Evolutionary conservation across 2,329 filamentous ascomycete genomes (phyloP), one percentile per base, ranked within the genome.

Genomic region (Aureobasidium leucospermi): DNA sequence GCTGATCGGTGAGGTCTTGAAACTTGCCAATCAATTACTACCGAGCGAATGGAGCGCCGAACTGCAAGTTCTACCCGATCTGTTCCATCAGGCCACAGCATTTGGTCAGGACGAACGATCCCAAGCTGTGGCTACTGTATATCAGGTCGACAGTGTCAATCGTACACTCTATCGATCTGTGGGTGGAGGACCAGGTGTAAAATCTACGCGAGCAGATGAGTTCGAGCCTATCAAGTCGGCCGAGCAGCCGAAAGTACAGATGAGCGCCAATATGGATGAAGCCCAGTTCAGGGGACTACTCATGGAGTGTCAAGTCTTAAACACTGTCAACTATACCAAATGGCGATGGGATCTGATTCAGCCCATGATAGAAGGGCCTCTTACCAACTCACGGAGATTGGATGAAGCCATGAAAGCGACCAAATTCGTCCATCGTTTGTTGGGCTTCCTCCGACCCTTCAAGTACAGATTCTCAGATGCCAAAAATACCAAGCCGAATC

Each of bases 301-400:
- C 68, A 71, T 91, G 16, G 89, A 97, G 62, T 94, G 90, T 4
- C 86, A 90, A 58, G 90, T 99, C 2, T 78, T 97, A 47, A 89
- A 87, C 63, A 94, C 89, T 62, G 90, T 90, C 63, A 96, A 96
- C 66, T 96, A 89, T 68, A 80, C 85, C 41, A 99, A 99, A 71
- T 99, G 94, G 94, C 93, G 96, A 70, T 99, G 95, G 94, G 90
- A 96, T 63, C 79, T 96, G 39, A 91, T 99, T 43, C 82, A 92
- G 61, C 88, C 87, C 66, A 85, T 97, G 56, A 92, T 99, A 38
- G 93, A 97, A 70, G 95, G 94, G 0, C 94, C 95, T 1, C 75
- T 99, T 23, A 87, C 91, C 28, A 96, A 91, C 65, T 87, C 92
- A 0, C 96, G 96, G 73, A 83, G 94, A 10, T 80, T 99, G 4